Evolutionary conservation across 1,139 yeast species (phyloP).

Genomic region (Yamadazyma triangularis): DNA sequence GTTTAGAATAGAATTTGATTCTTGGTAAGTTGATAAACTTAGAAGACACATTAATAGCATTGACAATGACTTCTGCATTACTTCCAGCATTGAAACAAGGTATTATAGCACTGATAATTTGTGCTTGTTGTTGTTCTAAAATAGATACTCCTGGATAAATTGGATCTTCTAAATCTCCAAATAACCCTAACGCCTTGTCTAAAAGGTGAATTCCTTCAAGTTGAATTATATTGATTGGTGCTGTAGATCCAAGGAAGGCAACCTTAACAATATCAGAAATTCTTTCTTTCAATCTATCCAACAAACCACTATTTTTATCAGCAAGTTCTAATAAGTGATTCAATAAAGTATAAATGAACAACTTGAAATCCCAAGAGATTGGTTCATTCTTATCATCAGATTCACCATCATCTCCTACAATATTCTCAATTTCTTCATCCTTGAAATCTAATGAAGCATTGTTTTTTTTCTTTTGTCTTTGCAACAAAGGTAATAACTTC

Average conservation of each 20-base stretch:
- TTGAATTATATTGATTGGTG: constrained; percentile 59
- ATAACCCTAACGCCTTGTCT: constrained; percentile 33
- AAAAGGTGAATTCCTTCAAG: constrained; percentile 64
- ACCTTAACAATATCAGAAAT: constrained; percentile 73
- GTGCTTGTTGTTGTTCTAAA: constrained; percentile 92
- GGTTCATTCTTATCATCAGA: constrained; percentile 51
- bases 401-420: constrained; percentile 26
- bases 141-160: constrained; percentile 68
- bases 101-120: constrained; percentile 81
- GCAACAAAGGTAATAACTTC: constrained; percentile 40
- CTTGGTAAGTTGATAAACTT: constrained; percentile 57
- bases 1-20: constrained; percentile 46
- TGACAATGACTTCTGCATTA: constrained; percentile 68
- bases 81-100: constrained; percentile 83
- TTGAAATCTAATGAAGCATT: constrained; percentile 31
- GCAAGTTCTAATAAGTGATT: constrained; percentile 46
- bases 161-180: constrained; percentile 68
- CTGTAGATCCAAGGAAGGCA: constrained; percentile 82
- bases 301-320: constrained; percentile 33
- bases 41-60: constrained; percentile 77
- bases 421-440: constrained; percentile 45
- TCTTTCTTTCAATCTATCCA: constrained; percentile 41
- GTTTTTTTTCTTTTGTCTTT: constrained; percentile 38
- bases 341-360: constrained; percentile 56
- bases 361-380: constrained; percentile 65